Conservation (phyloP, 495 filamentous ascomycete genomes). For the Hypoxylon lienhwacheense region DNA sequence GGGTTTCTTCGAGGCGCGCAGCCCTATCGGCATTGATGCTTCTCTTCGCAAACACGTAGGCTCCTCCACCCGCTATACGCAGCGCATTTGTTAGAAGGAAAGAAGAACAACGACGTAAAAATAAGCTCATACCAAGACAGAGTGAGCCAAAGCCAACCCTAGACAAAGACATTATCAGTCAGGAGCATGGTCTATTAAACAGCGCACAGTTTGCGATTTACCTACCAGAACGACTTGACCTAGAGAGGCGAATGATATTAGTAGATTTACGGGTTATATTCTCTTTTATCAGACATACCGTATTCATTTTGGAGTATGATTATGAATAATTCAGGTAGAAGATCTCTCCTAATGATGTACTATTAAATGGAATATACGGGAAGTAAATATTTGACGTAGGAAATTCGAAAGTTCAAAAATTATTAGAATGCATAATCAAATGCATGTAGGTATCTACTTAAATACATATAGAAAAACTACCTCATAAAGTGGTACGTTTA, state of each 20-base stretch:
- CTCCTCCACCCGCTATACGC: slow-evolving; percentile 77
- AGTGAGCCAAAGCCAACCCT: slow-evolving; percentile 89
- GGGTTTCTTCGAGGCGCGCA: slow-evolving; percentile 66
- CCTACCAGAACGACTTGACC: slow-evolving; percentile 66
- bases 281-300: slow-evolving; percentile 24
- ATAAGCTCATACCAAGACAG: slow-evolving; percentile 64
- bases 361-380: slow-evolving; percentile 1
- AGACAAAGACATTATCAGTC: slow-evolving; percentile 1
- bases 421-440: slow-evolving; percentile 3
- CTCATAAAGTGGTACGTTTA: slow-evolving; percentile 29
- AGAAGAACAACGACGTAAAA: background rate
- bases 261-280: slow-evolving; percentile 14
- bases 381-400: slow-evolving; percentile 9
- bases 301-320: slow-evolving; percentile 37
- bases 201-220: slow-evolving; percentile 5
- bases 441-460: too few relatives aligned
- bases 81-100: slow-evolving; percentile 28
- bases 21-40: slow-evolving; percentile 88
- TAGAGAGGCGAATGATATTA: slow-evolving; percentile 36
- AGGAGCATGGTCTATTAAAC: slow-evolving; percentile 4
- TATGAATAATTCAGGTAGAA: slow-evolving; percentile 12
- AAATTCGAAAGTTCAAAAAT: slow-evolving; percentile 20
- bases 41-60: slow-evolving; percentile 95
- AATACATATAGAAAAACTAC: too few relatives aligned
- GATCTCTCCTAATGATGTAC: slow-evolving; percentile 7